Evolutionary conservation across 768 basidiomycete species (phyloP), one percentile per base, ranked within the genome.

Genomic region (Aureoboletus auriporus): DNA sequence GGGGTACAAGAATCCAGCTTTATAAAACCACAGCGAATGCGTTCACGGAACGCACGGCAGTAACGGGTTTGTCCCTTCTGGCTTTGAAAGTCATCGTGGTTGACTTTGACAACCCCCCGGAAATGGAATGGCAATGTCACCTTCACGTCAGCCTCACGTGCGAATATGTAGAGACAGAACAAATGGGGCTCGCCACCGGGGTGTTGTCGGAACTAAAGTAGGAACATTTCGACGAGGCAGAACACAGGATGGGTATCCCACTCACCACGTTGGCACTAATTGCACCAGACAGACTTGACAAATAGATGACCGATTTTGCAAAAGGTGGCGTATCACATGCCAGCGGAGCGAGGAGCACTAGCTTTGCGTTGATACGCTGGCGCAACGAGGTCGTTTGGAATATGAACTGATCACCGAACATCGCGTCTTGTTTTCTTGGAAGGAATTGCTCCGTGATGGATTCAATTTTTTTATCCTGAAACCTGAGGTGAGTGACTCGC

Each of bases 281-380:
- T 12, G 65, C 38, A n/a, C 58, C 62, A 28, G 58, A 58, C 14
- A 56, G 28, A 45, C 57, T 67, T 14, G 66, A 62, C 51, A 67
- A 46, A 54, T 61, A 69, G 14, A 66, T 58, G 26, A 56, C 65
- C 13, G 65, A 67, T 51, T 68, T 67, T n/a, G 65, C 67, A 52
- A 65, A 55, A 1, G 67, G 60, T 17, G 57, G 52, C 37, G 34
- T 30, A 40, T 67, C 67, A 39, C 53, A 61, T n/a, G 63, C 53
- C 26, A 57, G 34, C 20, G 61, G 65, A 28, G 67, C 46, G 8
- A 63, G 63, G 9, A 67, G 50, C 36, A 58, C 29, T 1, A 69
- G 42, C 39, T 47, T 69, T 37, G 65, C 67, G 3, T 57, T 53
- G 52, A 67, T 55, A 17, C 59, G 50, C 39, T 56, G 63, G 14